Evolutionary conservation across 2,329 filamentous ascomycete species (phyloP).

Genomic region (Corinectria fuckeliana): DNA sequence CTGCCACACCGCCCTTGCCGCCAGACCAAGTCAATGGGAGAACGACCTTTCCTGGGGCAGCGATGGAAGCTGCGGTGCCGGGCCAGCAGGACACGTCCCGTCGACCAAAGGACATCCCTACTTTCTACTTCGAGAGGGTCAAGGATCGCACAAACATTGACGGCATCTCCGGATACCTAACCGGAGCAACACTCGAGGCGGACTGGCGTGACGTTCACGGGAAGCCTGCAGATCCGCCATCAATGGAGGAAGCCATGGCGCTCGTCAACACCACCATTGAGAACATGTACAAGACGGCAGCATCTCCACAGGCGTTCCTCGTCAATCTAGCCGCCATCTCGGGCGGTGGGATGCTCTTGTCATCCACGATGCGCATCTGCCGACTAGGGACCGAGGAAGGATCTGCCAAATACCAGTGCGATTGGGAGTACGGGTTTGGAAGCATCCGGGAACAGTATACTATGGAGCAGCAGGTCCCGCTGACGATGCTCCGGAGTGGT

Average conservation of each 20-base stretch:
- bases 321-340: constrained; percentile 65
- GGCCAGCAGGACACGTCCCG: constrained; percentile 10
- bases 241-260: constrained; percentile 60
- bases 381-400: constrained; percentile 52
- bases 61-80: constrained; percentile 22
- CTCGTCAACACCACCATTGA: constrained; percentile 62
- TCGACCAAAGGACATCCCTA: constrained; percentile 30
- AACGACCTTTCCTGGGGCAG: constrained; percentile 29
- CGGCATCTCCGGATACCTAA: constrained; percentile 61
- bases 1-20: not conserved
- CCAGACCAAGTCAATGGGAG: constrained; percentile 6
- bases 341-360: constrained; percentile 59
- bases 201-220: constrained; percentile 60
- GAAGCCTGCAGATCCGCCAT: constrained; percentile 49
- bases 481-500: constrained; percentile 49
- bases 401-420: constrained; percentile 55
- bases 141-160: constrained; percentile 62
- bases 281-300: constrained; percentile 57
- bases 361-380: constrained; percentile 48
- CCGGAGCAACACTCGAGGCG: constrained; percentile 56
- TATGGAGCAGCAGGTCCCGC: constrained; percentile 57
- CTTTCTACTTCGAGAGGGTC: constrained; percentile 45
- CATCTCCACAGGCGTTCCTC: constrained; percentile 61
- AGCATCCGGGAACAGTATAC: constrained; percentile 58
- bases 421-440: constrained; percentile 64